Percentiles rank a stretch among this genome's conserved stretches.
Conservation (phyloP, 139 green algal species). For the Raphidocelis subcapitata region DNA sequence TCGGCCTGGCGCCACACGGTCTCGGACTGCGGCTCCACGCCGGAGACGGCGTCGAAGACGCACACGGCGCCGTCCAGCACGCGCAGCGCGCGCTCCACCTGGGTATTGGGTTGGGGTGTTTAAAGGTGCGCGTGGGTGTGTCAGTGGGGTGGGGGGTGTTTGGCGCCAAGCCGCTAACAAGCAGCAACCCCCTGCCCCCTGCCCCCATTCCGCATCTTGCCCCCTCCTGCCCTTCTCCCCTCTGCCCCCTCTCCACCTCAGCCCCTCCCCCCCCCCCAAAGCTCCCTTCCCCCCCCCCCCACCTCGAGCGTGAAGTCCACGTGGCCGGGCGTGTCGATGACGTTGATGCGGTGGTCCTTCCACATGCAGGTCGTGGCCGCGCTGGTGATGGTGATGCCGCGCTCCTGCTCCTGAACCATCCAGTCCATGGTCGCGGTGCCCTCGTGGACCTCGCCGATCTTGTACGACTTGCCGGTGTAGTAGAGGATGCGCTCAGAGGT, state of each 20-base stretch:
- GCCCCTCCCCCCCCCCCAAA: too few relatives aligned
- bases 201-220: too few relatives aligned
- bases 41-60: slow-evolving; percentile 95
- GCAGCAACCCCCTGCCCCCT: too few relatives aligned
- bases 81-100: slow-evolving; percentile 98
- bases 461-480: slow-evolving; percentile 99
- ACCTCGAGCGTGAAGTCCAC: slow-evolving; percentile 97
- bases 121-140: too few relatives aligned
- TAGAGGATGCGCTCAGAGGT: slow-evolving; percentile 97
- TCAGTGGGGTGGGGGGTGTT: too few relatives aligned
- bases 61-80: slow-evolving; percentile 98
- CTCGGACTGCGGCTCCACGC: slow-evolving; percentile 98
- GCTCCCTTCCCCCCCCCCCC: background rate
- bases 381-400: slow-evolving; percentile 99
- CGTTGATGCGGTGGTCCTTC: slow-evolving; percentile 98
- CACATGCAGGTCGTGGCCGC: slow-evolving; percentile 97
- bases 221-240: background rate
- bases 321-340: slow-evolving; percentile 99
- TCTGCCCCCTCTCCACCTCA: background rate
- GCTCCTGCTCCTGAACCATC: slow-evolving; percentile 91
- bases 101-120: too few relatives aligned
- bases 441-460: slow-evolving; percentile 99
- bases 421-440: slow-evolving; percentile 99
- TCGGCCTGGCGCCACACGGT: slow-evolving; percentile 99
- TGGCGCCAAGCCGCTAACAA: too few relatives aligned